Conservation (phyloP, 768 basidiomycete species). For the Mrakia hoshinonis region DNA sequence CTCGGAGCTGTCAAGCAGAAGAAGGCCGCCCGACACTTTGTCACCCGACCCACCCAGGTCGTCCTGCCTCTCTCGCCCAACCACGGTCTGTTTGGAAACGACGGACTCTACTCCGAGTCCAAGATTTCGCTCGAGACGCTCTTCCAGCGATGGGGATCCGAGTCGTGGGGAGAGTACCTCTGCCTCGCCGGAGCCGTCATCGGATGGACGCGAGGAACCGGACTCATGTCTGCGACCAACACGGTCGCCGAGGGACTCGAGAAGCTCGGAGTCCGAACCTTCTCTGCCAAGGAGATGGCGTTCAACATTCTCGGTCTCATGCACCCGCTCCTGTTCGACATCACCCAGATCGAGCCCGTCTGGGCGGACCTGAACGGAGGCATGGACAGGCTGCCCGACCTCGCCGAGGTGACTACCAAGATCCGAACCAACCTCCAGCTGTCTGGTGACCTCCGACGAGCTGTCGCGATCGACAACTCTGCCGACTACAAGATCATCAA, state of each 20-base stretch:
- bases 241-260: conserved; percentile 91
- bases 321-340: conserved; percentile 98
- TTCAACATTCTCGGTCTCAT: conserved; percentile 99
- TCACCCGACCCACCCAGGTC: conserved; percentile 96
- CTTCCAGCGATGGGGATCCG: conserved; percentile 95
- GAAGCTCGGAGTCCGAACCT: conserved; percentile 85
- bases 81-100: conserved; percentile 94
- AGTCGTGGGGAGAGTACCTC: conserved; percentile 98
- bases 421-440: conserved; percentile 72
- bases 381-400: conserved; percentile 92
- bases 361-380: conserved; percentile 99
- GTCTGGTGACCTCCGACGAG: conserved; percentile 85
- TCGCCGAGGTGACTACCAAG: conserved; percentile 80
- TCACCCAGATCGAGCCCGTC: conserved; percentile 97
- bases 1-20: conserved; percentile 96
- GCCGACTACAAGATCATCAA: conserved; percentile 90
- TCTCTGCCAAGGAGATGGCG: conserved; percentile 99
- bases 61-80: conserved; percentile 96
- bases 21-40: conserved; percentile 89
- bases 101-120: conserved; percentile 94
- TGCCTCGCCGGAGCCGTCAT: conserved; percentile 97
- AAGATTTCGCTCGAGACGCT: conserved; percentile 97
- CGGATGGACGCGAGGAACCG: conserved; percentile 97
- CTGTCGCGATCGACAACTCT: conserved; percentile 85
- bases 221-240: conserved; percentile 91